Evolutionary conservation across 2,329 filamentous ascomycete species (phyloP).

Genomic region (Xylaria sp.): DNA sequence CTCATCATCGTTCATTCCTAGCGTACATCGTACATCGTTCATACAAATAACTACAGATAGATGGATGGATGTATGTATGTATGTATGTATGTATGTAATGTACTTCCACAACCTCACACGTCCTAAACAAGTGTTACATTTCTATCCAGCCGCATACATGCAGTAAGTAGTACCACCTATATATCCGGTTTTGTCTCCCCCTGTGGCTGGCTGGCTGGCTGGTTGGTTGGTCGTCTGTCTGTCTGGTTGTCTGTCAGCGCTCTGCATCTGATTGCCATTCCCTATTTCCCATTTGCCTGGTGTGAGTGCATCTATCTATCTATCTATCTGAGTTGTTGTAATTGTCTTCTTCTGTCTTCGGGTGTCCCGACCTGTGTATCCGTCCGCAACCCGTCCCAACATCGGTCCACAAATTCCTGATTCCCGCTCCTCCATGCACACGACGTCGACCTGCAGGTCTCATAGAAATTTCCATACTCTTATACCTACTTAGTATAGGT

Average conservation of each 20-base stretch:
- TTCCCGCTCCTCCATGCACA: conserved; percentile 16
- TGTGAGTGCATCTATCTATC: neutral
- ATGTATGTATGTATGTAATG: neutral
- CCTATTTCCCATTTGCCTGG: neutral
- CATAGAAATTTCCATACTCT: conserved; percentile 11
- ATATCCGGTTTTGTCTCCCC: conserved; percentile 12
- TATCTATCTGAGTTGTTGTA: conserved; percentile 12
- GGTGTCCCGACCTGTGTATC: neutral
- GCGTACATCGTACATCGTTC: neutral
- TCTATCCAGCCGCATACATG: conserved; percentile 20
- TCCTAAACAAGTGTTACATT: conserved; percentile 29
- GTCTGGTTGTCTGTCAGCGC: neutral
- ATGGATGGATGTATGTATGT: neutral
- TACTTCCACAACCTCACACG: conserved; percentile 16
- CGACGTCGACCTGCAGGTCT: conserved; percentile 34
- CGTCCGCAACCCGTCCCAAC: neutral
- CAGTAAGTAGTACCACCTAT: conserved; percentile 8
- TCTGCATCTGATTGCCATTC: neutral
- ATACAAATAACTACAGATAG: neutral
- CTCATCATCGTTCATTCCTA: conserved; percentile 12
- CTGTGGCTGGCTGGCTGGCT: conserved; percentile 11
- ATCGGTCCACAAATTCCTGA: conserved; percentile 25
- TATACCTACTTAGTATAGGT: conserved; percentile 28
- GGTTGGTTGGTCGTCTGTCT: too few relatives aligned
- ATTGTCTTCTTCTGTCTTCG: conserved; percentile 22